Evolutionary conservation across 2,329 filamentous ascomycete genomes (phyloP).

Genomic region (Alternaria consortialis): DNA sequence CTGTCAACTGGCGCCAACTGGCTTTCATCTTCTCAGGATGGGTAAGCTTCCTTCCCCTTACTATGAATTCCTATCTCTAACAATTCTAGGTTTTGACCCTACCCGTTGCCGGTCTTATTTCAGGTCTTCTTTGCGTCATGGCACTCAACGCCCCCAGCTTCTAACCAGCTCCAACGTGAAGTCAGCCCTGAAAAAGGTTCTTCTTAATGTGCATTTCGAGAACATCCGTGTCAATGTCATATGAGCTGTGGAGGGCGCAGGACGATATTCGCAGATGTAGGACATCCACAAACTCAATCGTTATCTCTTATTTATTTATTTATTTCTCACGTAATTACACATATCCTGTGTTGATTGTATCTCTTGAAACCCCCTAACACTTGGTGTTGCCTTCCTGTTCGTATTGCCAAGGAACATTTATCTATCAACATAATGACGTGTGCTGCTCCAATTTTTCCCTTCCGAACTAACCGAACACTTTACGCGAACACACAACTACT

Average conservation of each 20-base stretch:
- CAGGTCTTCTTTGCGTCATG: constrained; percentile 53
- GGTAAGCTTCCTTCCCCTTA: not conserved
- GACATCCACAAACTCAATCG: not conserved
- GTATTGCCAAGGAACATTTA: too few relatives aligned
- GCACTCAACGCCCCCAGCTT: constrained; percentile 55
- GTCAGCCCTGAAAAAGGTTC: not conserved
- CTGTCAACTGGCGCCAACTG: constrained; percentile 56
- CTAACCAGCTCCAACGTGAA: constrained; percentile 1
- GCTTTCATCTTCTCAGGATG: constrained; percentile 48
- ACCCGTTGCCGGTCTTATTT: constrained; percentile 53
- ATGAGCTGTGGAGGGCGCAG: not conserved
- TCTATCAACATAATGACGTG: not conserved
- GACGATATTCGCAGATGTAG: not conserved
- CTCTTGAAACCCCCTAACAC: too few relatives aligned
- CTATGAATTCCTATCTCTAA: not conserved
- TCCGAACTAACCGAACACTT: not conserved
- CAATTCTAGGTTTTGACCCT: constrained; percentile 54
- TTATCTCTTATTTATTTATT: not conserved
- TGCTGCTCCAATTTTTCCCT: not conserved
- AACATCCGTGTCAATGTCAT: not conserved
- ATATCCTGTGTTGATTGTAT: too few relatives aligned
- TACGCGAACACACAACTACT: not conserved
- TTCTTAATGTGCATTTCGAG: not conserved
- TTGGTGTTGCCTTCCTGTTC: too few relatives aligned
- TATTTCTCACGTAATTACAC: too few relatives aligned